Evolutionary conservation across 169 alveolate genomes (phyloP).

Genomic region (Amoebophrya sp.): DNA sequence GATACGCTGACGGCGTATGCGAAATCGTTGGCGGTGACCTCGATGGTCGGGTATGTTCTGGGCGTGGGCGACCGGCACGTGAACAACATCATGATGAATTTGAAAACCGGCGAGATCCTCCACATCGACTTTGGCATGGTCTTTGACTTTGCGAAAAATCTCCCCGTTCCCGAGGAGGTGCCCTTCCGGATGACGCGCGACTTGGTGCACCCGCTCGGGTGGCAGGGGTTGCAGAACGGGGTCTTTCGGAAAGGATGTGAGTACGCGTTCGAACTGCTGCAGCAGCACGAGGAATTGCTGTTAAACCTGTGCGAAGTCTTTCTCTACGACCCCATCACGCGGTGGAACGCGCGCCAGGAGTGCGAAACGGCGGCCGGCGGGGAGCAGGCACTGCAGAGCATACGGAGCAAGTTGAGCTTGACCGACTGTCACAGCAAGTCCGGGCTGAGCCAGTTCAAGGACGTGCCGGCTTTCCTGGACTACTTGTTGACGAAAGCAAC

Average conservation of each 20-base stretch:
- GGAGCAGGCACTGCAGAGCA: background rate
- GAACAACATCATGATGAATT: slow-evolving; percentile 75
- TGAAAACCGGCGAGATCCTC: slow-evolving; percentile 66
- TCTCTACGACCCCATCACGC: slow-evolving; percentile 79
- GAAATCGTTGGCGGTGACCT: slow-evolving; percentile 78
- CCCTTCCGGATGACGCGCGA: slow-evolving; percentile 87
- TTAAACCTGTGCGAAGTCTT: slow-evolving; percentile 81
- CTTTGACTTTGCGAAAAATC: slow-evolving; percentile 78
- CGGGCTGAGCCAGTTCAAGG: background rate
- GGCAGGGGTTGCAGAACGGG: slow-evolving; percentile 65
- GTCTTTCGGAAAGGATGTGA: slow-evolving; percentile 75
- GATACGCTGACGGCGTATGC: slow-evolving; percentile 75
- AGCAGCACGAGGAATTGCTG: slow-evolving; percentile 64
- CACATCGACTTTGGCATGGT: slow-evolving; percentile 88
- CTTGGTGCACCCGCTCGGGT: slow-evolving; percentile 83
- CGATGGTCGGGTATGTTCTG: slow-evolving; percentile 81
- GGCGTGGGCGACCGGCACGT: slow-evolving; percentile 91
- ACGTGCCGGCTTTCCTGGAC: background rate
- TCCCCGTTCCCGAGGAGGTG: slow-evolving; percentile 79
- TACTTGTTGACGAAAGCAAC: background rate
- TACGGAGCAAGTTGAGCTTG: background rate
- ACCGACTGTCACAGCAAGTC: background rate
- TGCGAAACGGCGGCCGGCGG: background rate
- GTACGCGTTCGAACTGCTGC: slow-evolving; percentile 64
- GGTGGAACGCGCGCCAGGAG: slow-evolving; percentile 54